Base-by-base conservation (phyloP, 148 eudicot species). In the Salicornia ramosissima region DNA sequence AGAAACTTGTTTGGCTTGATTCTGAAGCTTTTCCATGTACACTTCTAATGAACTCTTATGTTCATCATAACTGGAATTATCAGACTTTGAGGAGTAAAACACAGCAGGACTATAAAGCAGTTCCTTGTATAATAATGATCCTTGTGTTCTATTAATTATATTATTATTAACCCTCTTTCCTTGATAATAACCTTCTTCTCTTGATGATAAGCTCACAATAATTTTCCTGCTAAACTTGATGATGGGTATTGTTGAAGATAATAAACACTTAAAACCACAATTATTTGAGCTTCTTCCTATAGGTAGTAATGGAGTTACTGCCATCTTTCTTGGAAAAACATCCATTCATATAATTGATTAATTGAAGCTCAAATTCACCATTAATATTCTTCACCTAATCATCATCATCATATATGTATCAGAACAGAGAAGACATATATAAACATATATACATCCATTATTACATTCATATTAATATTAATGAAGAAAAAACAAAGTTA, bases 21-120 rank as follows among this genome's bases (percentile, higher is more conserved):
- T 71, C 14, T 73, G 68, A 8, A 83, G 81, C 74, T 86, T 86
- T 30, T 72, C 71, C 29, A 86, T 77, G 64, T 82, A 90, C 34
- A 80, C 67, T 56, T 85, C 85, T 49, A 83, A 65, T 14, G 85
- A 79, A 43, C 75, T 65, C 34, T 79, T 69, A 75, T 88, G 94
- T 52, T 85, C 75, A 74, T 75, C 73, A 51, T n/a, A n/a, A n/a
- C 46, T 49, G 39, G 75, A 78, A 76, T 69, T 70, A 76, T 67
- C 70, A 16, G 82, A 67, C 68, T 80, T 79, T 60, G 60, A 40
- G 26, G 84, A 70, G 62, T 69, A 71, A 68, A 49, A 60, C 5
- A 57, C 56, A 46, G 74, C 56, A 46, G 74, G 74, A 60, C 62
- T 36, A 30, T 45, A 40, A 69, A 49, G 1, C 2, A 71, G 50